Evolutionary conservation across 2,329 filamentous ascomycete species (phyloP).

Genomic region (Apiospora malaysiana): DNA sequence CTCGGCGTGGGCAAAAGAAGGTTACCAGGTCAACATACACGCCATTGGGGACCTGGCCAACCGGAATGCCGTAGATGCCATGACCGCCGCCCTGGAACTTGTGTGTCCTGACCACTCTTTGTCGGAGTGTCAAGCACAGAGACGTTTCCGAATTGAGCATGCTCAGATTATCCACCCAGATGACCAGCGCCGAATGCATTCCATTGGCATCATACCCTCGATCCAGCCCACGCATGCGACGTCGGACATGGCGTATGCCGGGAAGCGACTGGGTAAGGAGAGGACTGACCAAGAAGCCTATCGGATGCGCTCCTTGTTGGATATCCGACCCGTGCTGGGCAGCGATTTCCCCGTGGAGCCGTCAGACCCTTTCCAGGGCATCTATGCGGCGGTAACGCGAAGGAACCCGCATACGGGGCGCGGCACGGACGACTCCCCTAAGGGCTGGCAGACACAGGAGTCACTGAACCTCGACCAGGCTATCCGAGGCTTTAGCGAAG

Average conservation of each 20-base stretch:
- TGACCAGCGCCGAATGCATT: slow-evolving; percentile 65
- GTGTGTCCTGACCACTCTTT: slow-evolving; percentile 54
- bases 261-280: slow-evolving; percentile 60
- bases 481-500: slow-evolving; percentile 65
- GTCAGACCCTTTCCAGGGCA: slow-evolving; percentile 69
- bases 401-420: slow-evolving; percentile 62
- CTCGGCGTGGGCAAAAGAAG: slow-evolving; percentile 62
- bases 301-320: slow-evolving; percentile 67
- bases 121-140: slow-evolving; percentile 57
- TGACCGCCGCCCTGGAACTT: slow-evolving; percentile 60
- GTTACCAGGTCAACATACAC: slow-evolving; percentile 75
- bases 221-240: slow-evolving; percentile 77
- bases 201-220: slow-evolving; percentile 68
- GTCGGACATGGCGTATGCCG: slow-evolving; percentile 72
- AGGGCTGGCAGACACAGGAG: slow-evolving; percentile 66
- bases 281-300: slow-evolving; percentile 66
- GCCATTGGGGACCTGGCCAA: slow-evolving; percentile 75
- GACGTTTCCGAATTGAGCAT: slow-evolving; percentile 73
- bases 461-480: slow-evolving; percentile 64
- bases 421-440: slow-evolving; percentile 51
- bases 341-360: slow-evolving; percentile 78
- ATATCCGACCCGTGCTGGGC: slow-evolving; percentile 62
- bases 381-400: slow-evolving; percentile 71
- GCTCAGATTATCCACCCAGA: slow-evolving; percentile 71
- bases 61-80: slow-evolving; percentile 66